phyloP scores from a whole-genome alignment of 768 basidiomycete genomes.

The Termitomyces sp. region DNA sequence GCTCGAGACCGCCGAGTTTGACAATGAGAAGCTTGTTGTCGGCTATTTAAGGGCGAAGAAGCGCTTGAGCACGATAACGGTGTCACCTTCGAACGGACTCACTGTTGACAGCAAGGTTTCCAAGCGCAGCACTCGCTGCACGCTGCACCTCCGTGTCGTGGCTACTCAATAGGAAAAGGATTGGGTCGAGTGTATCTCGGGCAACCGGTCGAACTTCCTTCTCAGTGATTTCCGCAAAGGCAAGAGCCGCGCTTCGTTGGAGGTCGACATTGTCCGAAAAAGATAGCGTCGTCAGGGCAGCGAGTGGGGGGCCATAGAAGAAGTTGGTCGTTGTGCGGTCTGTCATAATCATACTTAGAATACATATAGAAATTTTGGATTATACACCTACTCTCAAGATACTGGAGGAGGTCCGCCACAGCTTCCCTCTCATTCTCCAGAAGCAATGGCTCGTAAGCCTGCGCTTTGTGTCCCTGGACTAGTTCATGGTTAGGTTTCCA shows the following conservation, averaged over 20 bases:
- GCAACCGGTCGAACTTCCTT: constrained; percentile 98
- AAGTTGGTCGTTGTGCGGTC: constrained; percentile 99
- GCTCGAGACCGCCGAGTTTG: constrained; percentile 95
- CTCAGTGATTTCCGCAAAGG: constrained; percentile 99
- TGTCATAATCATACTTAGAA: constrained; percentile 26
- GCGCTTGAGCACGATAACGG: constrained; percentile 4
- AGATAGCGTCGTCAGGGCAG: constrained; percentile 92
- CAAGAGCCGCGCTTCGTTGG: constrained; percentile 95
- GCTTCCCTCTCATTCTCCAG: constrained; percentile 96
- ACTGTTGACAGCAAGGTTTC: constrained; percentile 98
- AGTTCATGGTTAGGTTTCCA: constrained; percentile 17
- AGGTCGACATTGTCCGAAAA: constrained; percentile 99
- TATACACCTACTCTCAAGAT: constrained; percentile 82
- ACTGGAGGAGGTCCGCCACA: constrained; percentile 95
- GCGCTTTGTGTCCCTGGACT: constrained; percentile 83
- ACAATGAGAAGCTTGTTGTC: constrained; percentile 99
- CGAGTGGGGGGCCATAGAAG: constrained; percentile 89
- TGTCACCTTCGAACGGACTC: constrained; percentile 30
- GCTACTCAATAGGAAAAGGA: constrained; percentile 93
- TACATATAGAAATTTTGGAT: not conserved
- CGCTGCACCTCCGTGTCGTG: constrained; percentile 99
- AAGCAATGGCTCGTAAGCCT: constrained; percentile 82
- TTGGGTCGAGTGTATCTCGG: constrained; percentile 96
- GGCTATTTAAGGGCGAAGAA: constrained; percentile 44
- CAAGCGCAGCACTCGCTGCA: constrained; percentile 95